phyloP scores from a whole-genome alignment of 2,329 filamentous ascomycete species.

The Cryphonectria parasitica region DNA sequence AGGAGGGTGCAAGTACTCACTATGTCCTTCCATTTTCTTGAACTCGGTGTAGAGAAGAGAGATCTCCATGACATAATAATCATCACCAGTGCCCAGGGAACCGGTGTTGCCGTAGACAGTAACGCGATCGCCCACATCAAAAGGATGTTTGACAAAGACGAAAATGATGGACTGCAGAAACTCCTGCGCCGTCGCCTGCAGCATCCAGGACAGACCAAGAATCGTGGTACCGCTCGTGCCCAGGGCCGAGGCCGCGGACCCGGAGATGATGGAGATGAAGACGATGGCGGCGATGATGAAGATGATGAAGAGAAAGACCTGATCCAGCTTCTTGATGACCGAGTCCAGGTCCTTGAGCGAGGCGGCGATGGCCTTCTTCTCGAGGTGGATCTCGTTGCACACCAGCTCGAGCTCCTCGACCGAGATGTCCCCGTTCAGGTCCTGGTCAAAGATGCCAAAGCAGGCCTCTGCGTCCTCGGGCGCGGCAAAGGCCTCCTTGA shows the following conservation, averaged over 20 bases:
- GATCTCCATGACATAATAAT: slow-evolving; percentile 96
- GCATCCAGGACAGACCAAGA: slow-evolving; percentile 90
- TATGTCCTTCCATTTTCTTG: slow-evolving; percentile 97
- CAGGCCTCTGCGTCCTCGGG: slow-evolving; percentile 87
- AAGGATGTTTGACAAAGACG: slow-evolving; percentile 96
- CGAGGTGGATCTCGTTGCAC: slow-evolving; percentile 90
- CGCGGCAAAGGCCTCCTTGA: slow-evolving; percentile 77
- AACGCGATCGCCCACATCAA: slow-evolving; percentile 93
- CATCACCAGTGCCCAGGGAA: slow-evolving; percentile 76
- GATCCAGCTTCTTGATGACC: slow-evolving; percentile 86
- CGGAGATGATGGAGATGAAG: slow-evolving; percentile 86
- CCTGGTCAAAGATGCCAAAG: slow-evolving; percentile 92
- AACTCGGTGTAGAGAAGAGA: slow-evolving; percentile 93
- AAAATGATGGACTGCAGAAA: slow-evolving; percentile 94
- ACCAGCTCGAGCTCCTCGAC: slow-evolving; percentile 94
- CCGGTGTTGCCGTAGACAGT: slow-evolving; percentile 91
- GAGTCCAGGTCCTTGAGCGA: slow-evolving; percentile 94
- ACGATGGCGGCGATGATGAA: slow-evolving; percentile 80
- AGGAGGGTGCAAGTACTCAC: not conserved
- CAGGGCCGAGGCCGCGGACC: slow-evolving; percentile 87
- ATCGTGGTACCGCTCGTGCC: slow-evolving; percentile 85
- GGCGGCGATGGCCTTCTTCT: slow-evolving; percentile 93
- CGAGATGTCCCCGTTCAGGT: slow-evolving; percentile 94
- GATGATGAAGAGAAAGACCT: slow-evolving; percentile 87
- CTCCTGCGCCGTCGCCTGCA: slow-evolving; percentile 90